phyloP scores from a whole-genome alignment of 2,329 filamentous ascomycete species.

The Lasiodiplodia sp. region DNA sequence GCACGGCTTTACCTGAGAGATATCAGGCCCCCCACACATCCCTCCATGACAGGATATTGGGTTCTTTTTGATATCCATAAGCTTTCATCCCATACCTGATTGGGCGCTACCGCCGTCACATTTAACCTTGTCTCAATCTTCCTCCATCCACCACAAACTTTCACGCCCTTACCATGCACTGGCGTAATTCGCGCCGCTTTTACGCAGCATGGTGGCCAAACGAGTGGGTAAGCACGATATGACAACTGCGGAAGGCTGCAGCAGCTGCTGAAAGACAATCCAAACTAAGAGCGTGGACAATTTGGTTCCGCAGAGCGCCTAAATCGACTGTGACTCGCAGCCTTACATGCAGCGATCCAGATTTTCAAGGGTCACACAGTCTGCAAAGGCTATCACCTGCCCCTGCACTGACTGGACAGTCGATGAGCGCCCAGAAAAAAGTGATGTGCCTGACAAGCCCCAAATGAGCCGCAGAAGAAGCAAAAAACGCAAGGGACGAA shows the following conservation, averaged over 20 bases:
- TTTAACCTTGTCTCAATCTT: neutral
- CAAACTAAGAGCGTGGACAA: neutral
- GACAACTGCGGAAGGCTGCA: neutral
- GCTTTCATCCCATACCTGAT: neutral
- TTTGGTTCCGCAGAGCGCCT: neutral
- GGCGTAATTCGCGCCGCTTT: neutral
- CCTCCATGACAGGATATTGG: neutral
- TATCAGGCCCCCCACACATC: neutral
- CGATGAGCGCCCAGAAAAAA: neutral
- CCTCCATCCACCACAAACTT: neutral
- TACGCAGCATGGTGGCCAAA: neutral
- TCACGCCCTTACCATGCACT: neutral
- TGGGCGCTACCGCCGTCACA: constrained; percentile 7
- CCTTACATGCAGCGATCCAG: neutral
- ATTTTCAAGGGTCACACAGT: neutral
- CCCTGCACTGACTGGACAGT: neutral
- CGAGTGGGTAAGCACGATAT: neutral
- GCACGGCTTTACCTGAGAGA: neutral
- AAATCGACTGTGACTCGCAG: neutral
- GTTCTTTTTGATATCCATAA: neutral
- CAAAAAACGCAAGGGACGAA: neutral
- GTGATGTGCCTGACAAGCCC: neutral
- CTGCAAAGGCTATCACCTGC: neutral
- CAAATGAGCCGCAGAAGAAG: neutral
- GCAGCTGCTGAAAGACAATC: neutral